phyloP scores from a whole-genome alignment of 805 yeast genomes.

The Sugiyamaella americana region DNA sequence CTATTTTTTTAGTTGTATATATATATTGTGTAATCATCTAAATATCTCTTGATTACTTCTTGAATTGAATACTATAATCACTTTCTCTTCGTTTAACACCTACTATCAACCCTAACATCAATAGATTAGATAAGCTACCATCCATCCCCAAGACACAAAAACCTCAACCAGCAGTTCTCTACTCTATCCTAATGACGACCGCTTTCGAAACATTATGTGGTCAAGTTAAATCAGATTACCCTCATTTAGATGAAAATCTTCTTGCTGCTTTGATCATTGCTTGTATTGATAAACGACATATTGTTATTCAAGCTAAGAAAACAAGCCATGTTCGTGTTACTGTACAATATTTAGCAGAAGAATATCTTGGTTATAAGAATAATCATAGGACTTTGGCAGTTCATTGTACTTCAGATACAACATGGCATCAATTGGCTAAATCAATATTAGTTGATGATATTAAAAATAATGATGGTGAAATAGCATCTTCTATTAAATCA shows the following conservation, averaged over 20 bases:
- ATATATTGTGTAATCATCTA: too few relatives aligned
- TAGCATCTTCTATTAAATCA: not conserved
- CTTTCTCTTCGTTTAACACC: too few relatives aligned
- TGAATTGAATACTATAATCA: too few relatives aligned
- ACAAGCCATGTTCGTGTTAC: not conserved
- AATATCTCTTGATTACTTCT: too few relatives aligned
- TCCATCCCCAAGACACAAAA: too few relatives aligned
- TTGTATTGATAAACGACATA: conserved; percentile 5
- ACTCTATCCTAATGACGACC: too few relatives aligned
- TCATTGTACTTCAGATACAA: conserved; percentile 7
- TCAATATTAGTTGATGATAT: not conserved
- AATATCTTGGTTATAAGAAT: not conserved
- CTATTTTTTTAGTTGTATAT: too few relatives aligned
- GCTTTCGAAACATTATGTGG: conserved; percentile 15
- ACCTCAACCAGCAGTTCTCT: too few relatives aligned
- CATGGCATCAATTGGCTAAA: conserved; percentile 4
- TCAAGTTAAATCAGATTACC: conserved; percentile 4
- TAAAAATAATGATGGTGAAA: not conserved
- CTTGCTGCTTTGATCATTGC: conserved; percentile 15
- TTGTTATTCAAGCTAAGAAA: conserved; percentile 11
- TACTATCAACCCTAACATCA: too few relatives aligned
- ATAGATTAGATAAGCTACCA: too few relatives aligned
- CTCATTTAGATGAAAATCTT: conserved; percentile 13
- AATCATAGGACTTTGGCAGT: not conserved
- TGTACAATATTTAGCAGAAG: not conserved